A percentile compares a stretch with the other conserved stretches of the same genome.
Evolutionary conservation across 768 basidiomycete species (phyloP).

Genomic region (Paxillus involutus): DNA sequence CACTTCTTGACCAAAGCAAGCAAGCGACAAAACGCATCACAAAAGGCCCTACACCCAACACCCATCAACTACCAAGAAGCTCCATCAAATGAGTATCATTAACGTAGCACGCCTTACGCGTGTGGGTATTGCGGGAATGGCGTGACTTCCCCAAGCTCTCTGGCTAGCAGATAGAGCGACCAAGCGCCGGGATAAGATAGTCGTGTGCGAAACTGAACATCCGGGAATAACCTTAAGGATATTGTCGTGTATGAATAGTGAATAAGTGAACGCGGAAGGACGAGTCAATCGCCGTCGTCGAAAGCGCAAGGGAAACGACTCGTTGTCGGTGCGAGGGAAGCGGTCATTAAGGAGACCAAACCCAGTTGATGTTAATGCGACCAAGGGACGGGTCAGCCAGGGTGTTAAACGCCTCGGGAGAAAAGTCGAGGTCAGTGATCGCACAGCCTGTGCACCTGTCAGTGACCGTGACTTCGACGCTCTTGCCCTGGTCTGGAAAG

Average conservation of each 20-base stretch:
- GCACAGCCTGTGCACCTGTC: slow-evolving; percentile 67
- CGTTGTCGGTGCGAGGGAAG: neutral
- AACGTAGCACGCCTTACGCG: slow-evolving; percentile 21
- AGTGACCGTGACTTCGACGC: slow-evolving; percentile 46
- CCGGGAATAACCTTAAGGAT: slow-evolving; percentile 1
- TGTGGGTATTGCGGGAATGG: slow-evolving; percentile 14
- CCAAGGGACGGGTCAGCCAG: slow-evolving; percentile 49
- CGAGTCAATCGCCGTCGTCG: neutral
- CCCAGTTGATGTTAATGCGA: slow-evolving; percentile 56
- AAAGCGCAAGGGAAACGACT: neutral
- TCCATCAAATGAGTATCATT: slow-evolving; percentile 12
- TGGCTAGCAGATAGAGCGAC: slow-evolving; percentile 27
- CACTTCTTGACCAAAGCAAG: slow-evolving; percentile 38
- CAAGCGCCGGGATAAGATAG: slow-evolving; percentile 5
- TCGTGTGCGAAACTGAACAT: neutral
- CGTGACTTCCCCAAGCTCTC: slow-evolving; percentile 25
- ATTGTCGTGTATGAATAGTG: slow-evolving; percentile 24
- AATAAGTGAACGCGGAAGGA: slow-evolving; percentile 16
- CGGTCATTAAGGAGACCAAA: slow-evolving; percentile 32
- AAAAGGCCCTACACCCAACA: neutral
- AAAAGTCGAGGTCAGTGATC: slow-evolving; percentile 58
- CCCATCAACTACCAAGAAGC: slow-evolving; percentile 30
- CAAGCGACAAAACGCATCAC: slow-evolving; percentile 16
- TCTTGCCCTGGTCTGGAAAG: slow-evolving; percentile 49
- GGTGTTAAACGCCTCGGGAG: slow-evolving; percentile 51